Base-by-base conservation (phyloP, 2,329 filamentous ascomycete species). In the Penicillium oxalicum region DNA sequence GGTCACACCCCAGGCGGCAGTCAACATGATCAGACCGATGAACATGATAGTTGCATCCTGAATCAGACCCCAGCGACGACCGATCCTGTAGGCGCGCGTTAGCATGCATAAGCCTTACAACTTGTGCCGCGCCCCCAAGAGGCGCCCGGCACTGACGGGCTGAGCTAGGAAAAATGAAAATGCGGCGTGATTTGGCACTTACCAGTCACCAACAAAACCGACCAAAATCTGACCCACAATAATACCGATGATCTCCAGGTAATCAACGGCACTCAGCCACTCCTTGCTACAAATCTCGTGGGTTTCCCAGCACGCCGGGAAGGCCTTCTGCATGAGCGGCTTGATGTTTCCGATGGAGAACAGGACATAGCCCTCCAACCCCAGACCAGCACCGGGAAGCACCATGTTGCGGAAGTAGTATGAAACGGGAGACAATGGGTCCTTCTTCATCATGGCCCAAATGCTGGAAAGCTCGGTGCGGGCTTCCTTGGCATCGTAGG, bases 21-120 rank as follows among this genome's bases (percentile, higher is more conserved):
- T 94, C 49, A 97, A 79, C 87, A 96, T 93, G 61, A 95, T 63
- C 18, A 97, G 78, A 75, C 91, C 91, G 60, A 95, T 62, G 59
- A 96, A 88, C 91, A 97, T 97, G 77, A 97, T 91, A 53, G 80
- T 68, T 38, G 91, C 91, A 71, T 97, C 91, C 72, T 97, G 91
- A 60, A 97, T 95, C 24, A 97, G 79, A 79, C 91, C 91, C 82
- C 86, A 96, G 61, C 91, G 87, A 65, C 91, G 89, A 59, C 91
- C 91, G 56, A 96, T 76, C 86, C 86, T 88, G 32, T 32, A 32
- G 33, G 34, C 36, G 43, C 9, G 24, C 7, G 27, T 45, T 39
- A 45, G 43, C 9, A 44, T 18, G 34, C 40, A 35, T 18, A 18
- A 18, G 18, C 18, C 18, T 18, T 18, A 2, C 3, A 11, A 32